phyloP scores from a whole-genome alignment of 768 basidiomycete genomes.

The Boletus eberwhitei region DNA sequence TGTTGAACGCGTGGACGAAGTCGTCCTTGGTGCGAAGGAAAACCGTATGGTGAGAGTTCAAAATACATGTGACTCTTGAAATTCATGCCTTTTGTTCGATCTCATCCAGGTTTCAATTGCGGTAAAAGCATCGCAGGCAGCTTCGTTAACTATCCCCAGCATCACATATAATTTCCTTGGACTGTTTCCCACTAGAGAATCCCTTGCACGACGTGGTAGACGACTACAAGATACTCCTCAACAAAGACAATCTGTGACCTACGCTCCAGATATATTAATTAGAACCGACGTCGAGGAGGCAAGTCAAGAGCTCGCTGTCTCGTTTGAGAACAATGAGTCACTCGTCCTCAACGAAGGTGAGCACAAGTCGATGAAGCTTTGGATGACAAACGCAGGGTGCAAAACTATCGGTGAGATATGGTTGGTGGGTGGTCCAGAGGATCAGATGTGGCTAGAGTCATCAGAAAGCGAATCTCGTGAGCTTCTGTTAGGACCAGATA shows the following conservation, averaged over 20 bases:
- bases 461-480: constrained; percentile 23
- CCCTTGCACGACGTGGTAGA: constrained; percentile 66
- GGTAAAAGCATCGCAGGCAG: constrained; percentile 50
- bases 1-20: constrained; percentile 58
- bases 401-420: constrained; percentile 65
- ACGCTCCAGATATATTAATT: constrained; percentile 65
- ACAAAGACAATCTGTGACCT: constrained; percentile 65
- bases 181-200: constrained; percentile 64
- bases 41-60: constrained; percentile 51
- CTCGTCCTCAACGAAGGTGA: constrained; percentile 69
- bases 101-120: constrained; percentile 55
- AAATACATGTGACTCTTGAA: background rate
- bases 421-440: constrained; percentile 57
- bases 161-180: constrained; percentile 69
- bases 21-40: constrained; percentile 62
- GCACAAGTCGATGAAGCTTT: constrained; percentile 48
- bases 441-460: constrained; percentile 55
- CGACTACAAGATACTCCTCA: constrained; percentile 71
- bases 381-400: constrained; percentile 65
- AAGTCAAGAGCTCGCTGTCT: constrained; percentile 58
- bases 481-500: background rate
- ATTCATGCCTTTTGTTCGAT: background rate
- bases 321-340: constrained; percentile 51
- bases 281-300: constrained; percentile 61
- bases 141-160: constrained; percentile 53